A percentile compares a stretch with the other conserved stretches of the same genome.
phyloP scores from a whole-genome alignment of 495 filamentous ascomycete genomes.

The Cenococcum geophilum region DNA sequence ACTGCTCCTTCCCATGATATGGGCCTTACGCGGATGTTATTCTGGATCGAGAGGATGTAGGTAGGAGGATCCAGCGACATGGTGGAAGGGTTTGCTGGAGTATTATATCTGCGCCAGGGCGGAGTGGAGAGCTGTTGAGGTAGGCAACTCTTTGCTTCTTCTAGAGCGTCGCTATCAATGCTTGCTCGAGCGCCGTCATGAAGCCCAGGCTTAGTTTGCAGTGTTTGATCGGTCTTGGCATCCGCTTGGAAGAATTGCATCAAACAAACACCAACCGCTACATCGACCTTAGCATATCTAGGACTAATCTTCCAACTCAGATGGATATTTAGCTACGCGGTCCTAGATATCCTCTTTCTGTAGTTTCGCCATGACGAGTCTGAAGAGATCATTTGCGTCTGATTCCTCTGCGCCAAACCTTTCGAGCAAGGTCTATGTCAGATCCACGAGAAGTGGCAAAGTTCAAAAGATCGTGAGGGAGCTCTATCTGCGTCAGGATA shows the following conservation, averaged over 20 bases:
- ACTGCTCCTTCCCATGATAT: conserved; percentile 98
- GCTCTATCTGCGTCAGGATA: conserved; percentile 90
- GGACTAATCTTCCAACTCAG: neutral
- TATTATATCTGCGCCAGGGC: neutral
- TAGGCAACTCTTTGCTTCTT: conserved; percentile 7
- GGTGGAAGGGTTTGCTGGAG: conserved; percentile 24
- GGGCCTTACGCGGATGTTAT: conserved; percentile 86
- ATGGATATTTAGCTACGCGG: neutral
- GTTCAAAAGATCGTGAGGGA: conserved; percentile 98
- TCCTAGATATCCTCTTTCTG: neutral
- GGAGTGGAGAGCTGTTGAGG: conserved; percentile 1
- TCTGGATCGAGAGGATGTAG: conserved; percentile 85
- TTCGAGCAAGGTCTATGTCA: conserved; percentile 85
- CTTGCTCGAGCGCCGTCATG: neutral
- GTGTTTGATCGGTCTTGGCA: conserved; percentile 19
- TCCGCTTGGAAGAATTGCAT: conserved; percentile 9
- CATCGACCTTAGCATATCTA: neutral
- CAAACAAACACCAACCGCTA: conserved; percentile 11
- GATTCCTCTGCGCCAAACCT: conserved; percentile 71
- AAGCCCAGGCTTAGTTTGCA: conserved; percentile 4
- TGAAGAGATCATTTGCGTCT: conserved; percentile 65
- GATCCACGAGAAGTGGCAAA: conserved; percentile 89
- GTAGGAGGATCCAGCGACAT: conserved; percentile 89
- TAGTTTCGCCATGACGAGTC: conserved; percentile 63
- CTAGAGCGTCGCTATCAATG: conserved; percentile 1